Conservation (phyloP, 2,329 filamentous ascomycete genomes). For the Aspergillus pseudonomiae region DNA sequence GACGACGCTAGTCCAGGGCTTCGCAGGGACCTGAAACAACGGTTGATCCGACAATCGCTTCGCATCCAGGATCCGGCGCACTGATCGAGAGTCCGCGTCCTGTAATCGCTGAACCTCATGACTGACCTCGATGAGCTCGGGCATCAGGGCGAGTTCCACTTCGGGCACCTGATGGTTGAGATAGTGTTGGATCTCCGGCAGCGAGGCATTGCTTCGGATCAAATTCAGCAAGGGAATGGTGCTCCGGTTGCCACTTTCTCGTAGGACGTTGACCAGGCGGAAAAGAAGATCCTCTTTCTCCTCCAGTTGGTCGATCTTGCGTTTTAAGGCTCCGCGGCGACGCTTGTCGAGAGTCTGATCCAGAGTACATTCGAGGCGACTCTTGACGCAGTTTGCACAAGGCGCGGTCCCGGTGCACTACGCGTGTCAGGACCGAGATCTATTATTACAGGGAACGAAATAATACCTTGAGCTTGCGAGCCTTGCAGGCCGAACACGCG, state of each 20-base stretch:
- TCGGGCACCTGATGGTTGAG: slow-evolving; percentile 27
- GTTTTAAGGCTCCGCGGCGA: slow-evolving; percentile 28
- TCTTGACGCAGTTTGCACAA: slow-evolving; percentile 28
- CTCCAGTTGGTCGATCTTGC: slow-evolving; percentile 28
- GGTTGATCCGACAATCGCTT: slow-evolving; percentile 23
- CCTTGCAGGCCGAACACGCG: slow-evolving; percentile 28
- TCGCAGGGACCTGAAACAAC: slow-evolving; percentile 28
- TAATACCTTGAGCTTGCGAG: slow-evolving; percentile 31
- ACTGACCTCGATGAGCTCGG: slow-evolving; percentile 25
- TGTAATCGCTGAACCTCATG: slow-evolving; percentile 21
- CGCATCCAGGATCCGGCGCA: slow-evolving; percentile 21
- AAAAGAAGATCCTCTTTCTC: slow-evolving; percentile 30
- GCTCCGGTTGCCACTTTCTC: slow-evolving; percentile 23
- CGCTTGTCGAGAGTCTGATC: slow-evolving; percentile 27
- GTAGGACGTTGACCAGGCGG: slow-evolving; percentile 27
- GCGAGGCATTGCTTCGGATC: slow-evolving; percentile 30
- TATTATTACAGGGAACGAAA: not conserved
- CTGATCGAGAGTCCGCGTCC: slow-evolving; percentile 18
- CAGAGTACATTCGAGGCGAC: slow-evolving; percentile 26
- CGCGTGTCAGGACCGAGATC: not conserved
- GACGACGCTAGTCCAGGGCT: slow-evolving; percentile 33
- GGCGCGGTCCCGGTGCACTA: slow-evolving; percentile 28
- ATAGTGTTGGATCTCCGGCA: slow-evolving; percentile 30
- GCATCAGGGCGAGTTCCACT: slow-evolving; percentile 22
- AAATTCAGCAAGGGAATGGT: slow-evolving; percentile 28